Conservation (phyloP, 1,139 yeast genomes). For the Geotrichum fermentans region DNA sequence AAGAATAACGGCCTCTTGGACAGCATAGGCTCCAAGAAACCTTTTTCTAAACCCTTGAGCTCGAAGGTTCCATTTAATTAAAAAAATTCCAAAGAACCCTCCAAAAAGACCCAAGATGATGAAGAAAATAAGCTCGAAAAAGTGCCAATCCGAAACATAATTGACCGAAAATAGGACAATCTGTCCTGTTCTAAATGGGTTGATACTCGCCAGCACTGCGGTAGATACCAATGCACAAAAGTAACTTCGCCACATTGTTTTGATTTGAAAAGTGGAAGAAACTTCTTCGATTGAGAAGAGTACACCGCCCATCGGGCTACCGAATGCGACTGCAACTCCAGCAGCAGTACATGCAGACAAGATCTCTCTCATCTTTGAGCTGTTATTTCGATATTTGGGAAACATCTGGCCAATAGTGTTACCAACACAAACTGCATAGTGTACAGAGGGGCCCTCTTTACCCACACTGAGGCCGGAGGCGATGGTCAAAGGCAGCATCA, state of each 20-base stretch:
- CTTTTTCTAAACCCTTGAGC: slow-evolving; percentile 75
- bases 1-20: slow-evolving; percentile 66
- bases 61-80: slow-evolving; percentile 71
- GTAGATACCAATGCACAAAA: slow-evolving; percentile 89
- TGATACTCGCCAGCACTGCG: slow-evolving; percentile 60
- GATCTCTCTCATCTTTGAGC: slow-evolving; percentile 47
- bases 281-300: slow-evolving; percentile 81
- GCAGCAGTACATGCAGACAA: slow-evolving; percentile 87
- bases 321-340: slow-evolving; percentile 91
- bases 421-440: slow-evolving; percentile 80
- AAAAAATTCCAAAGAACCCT: slow-evolving; percentile 79
- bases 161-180: slow-evolving; percentile 84
- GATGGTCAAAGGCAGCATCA: slow-evolving; percentile 81
- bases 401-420: slow-evolving; percentile 57
- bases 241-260: slow-evolving; percentile 86
- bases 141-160: slow-evolving; percentile 82
- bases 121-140: slow-evolving; percentile 77
- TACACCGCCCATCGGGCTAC: slow-evolving; percentile 93
- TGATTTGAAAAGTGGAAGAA: slow-evolving; percentile 61
- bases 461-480: slow-evolving; percentile 78
- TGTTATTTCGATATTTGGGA: slow-evolving; percentile 41
- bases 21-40: slow-evolving; percentile 53
- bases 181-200: slow-evolving; percentile 94
- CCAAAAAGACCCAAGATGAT: slow-evolving; percentile 82
- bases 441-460: slow-evolving; percentile 83